phyloP scores from a whole-genome alignment of 345 rosid genomes.

The Pelargonium nanum region DNA sequence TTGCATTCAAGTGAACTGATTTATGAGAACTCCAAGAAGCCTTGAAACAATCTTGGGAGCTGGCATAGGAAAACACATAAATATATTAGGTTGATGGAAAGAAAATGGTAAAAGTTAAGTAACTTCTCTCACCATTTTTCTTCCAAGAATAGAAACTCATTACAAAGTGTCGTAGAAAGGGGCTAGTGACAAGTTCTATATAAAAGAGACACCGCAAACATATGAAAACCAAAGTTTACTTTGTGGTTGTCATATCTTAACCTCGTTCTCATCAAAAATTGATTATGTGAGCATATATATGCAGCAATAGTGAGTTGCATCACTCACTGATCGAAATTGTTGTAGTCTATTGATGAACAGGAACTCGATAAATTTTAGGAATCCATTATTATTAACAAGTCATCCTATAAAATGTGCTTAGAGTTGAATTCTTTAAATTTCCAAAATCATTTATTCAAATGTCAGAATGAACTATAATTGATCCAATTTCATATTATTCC shows the following conservation, averaged over 20 bases:
- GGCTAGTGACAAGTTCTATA: background rate
- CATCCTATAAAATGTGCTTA: too few species aligned
- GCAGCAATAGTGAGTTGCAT: background rate
- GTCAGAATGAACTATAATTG: background rate
- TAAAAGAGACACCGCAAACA: background rate
- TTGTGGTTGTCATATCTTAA: background rate
- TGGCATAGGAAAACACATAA: slow-evolving; percentile 12
- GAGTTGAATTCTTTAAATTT: too few species aligned
- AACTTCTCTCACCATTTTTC: background rate
- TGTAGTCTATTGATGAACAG: background rate
- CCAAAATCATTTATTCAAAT: background rate
- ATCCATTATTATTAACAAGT: background rate
- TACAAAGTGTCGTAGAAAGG: background rate
- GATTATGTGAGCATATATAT: too few species aligned
- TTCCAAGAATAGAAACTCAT: background rate
- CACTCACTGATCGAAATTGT: background rate
- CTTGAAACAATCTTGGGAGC: slow-evolving; percentile 95
- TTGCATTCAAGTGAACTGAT: slow-evolving; percentile 69
- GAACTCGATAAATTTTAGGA: background rate
- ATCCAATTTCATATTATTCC: background rate
- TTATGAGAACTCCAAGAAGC: slow-evolving; percentile 89
- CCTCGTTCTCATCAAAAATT: background rate
- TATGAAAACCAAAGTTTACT: background rate
- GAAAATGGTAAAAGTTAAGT: background rate
- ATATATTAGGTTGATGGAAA: slow-evolving; percentile 4